Base-by-base conservation (phyloP, 1,284 basidiomycete species). In the Pseudozyma tsukubaensis region DNA sequence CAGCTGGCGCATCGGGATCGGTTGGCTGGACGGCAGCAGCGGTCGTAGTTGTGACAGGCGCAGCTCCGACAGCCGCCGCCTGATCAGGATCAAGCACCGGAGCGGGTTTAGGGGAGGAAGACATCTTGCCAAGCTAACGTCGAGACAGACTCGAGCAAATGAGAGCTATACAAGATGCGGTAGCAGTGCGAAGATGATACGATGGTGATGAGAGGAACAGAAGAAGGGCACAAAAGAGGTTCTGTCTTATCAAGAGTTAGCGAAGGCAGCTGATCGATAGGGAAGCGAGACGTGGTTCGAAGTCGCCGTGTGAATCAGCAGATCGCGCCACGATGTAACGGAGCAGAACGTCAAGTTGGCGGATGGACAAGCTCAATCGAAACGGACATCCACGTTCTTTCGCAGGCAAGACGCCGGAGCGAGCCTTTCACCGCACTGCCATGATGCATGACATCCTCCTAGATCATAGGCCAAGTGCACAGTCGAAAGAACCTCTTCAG, bases 41-140 rank as follows among this genome's bases (percentile, higher is more conserved):
- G n/a, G 54, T 47, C 10, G 52, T n/a, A 42, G 51, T 21, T 12
- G 52, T 50, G 34, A 34, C 11, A 48, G 19, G 19, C 10, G 50
- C 34, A 13, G 45, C 36, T 14, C 54, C 58, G n/a, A 63, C 50
- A 14, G 72, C 72, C 14, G 72, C 72, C 21, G 55, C 66, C 47
- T 74, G 72, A 21, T 74, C 72, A 34, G 72, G 72, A 19, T 74
- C 72, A 11, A 69, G 62, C 16, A 69, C 71, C 4, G 65, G 65
- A 21, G 65, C 59, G 16, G 59, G 45, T 40, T 59, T 57, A 47
- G 47, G 50, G 16, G 50, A 42, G 37, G 61, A 52, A 18, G 55
- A 44, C 62, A 65, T 65, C 39, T 45, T 59, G 54, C 18, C 14
- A 24, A 48, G 51, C 29, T 50, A 18, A 24, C 19, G 44, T 49